These are phyloP conservation scores for Penicillium sp. DNA, from an alignment of 2,329 filamentous ascomycete species.

Conservation along the genomic window DNA sequence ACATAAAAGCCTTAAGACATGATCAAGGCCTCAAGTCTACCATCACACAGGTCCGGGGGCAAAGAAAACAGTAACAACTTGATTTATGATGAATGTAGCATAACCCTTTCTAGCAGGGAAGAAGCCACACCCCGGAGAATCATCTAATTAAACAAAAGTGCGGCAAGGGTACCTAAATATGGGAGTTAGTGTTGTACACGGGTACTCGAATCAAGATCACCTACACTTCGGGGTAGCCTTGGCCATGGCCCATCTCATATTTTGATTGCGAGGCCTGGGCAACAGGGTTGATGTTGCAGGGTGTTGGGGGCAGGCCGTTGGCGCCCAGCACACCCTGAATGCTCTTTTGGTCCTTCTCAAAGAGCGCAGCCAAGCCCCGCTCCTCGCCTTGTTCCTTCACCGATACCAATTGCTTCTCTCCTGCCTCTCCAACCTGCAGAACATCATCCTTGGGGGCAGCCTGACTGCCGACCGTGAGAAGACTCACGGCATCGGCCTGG, in stretches of 20 bases:
- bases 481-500: constrained; percentile 81
- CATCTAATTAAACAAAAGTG: constrained; percentile 42
- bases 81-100: neutral
- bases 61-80: neutral
- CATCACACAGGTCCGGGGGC: neutral
- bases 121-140: neutral
- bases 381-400: constrained; percentile 73
- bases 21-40: neutral
- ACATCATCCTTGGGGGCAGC: constrained; percentile 76
- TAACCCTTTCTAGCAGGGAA: neutral
- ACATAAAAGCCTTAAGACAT: neutral
- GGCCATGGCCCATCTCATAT: constrained; percentile 66
- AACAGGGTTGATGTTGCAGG: constrained; percentile 64
- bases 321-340: constrained; percentile 66
- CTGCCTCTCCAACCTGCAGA: constrained; percentile 71
- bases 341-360: constrained; percentile 64
- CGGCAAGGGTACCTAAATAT: constrained; percentile 47
- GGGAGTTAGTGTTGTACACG: constrained; percentile 4
- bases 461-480: constrained; percentile 82
- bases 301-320: constrained; percentile 82
- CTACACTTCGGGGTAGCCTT: constrained; percentile 70
- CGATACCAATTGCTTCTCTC: constrained; percentile 71
- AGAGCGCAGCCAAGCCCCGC: constrained; percentile 69
- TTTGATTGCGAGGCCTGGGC: constrained; percentile 42
- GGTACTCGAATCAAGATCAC: constrained; percentile 38